phyloP scores from a whole-genome alignment of 2,329 filamentous ascomycete genomes.

The Pseudocercospora eumusae region DNA sequence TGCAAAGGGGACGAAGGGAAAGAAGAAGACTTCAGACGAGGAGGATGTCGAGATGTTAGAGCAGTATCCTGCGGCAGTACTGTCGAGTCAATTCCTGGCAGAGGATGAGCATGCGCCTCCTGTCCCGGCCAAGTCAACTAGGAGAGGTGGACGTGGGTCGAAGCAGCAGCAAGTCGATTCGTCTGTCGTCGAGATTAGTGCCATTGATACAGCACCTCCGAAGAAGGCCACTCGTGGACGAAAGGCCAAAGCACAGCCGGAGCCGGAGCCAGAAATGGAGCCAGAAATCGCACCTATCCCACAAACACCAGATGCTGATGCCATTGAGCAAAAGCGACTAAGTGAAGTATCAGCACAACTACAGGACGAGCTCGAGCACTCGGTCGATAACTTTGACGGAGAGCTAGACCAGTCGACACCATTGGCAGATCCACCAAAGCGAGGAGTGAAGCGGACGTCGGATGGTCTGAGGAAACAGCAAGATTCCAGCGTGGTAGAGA shows the following conservation, averaged over 20 bases:
- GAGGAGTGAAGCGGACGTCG: constrained; percentile 44
- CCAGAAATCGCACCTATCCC: constrained; percentile 24
- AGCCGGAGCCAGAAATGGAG: constrained; percentile 29
- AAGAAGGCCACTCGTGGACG: constrained; percentile 36
- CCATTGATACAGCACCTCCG: constrained; percentile 28
- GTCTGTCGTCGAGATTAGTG: constrained; percentile 34
- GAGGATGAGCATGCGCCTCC: constrained; percentile 20
- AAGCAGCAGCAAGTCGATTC: constrained; percentile 33
- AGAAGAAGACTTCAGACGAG: constrained; percentile 26
- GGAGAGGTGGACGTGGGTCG: constrained; percentile 29
- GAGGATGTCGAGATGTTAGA: constrained; percentile 14
- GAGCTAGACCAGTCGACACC: constrained; percentile 34
- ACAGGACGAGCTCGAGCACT: constrained; percentile 39
- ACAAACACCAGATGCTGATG: constrained; percentile 23
- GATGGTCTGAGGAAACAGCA: constrained; percentile 40
- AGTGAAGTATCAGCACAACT: constrained; percentile 37
- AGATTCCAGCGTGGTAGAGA: constrained; percentile 29
- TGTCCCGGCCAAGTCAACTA: constrained; percentile 28
- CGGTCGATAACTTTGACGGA: constrained; percentile 29
- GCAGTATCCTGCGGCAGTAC: constrained; percentile 26
- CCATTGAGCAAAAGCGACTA: constrained; percentile 20
- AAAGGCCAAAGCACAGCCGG: constrained; percentile 37
- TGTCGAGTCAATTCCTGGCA: constrained; percentile 19
- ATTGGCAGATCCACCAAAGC: constrained; percentile 28
- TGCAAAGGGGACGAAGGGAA: constrained; percentile 47